Base-by-base conservation (phyloP, 2,329 filamentous ascomycete species). In the Sporothrix globosa region DNA sequence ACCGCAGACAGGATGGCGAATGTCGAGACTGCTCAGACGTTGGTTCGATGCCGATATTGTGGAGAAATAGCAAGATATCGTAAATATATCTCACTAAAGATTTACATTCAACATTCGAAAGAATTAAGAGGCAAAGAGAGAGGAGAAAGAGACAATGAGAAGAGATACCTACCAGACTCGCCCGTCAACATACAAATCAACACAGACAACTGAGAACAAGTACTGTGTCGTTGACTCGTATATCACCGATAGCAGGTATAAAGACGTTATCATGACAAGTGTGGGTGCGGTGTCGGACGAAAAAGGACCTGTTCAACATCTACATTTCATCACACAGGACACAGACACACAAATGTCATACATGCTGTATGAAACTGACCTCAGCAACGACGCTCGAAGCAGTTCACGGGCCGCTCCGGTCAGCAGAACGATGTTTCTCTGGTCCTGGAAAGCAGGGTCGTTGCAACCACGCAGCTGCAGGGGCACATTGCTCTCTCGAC, bases 321-420 rank as follows among this genome's bases (percentile, higher is more conserved):
- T 39, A n/a, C 34, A 17, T 4, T 21, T 21, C 13, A 19, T 19
- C 39, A 48, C 39, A 48, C 21, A 30, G 4, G 13, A 21, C 21
- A 24, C 1, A 24, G 24, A 44, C 13, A 21, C 44, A 17, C 21
- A 10, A 30, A 30, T 11, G n/a, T 11, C 60, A 30, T 27, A 9
- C 34, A 34, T 34, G 34, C 34, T 6, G 34, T 34, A 44, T 60
- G 30, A 56, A 34, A 19, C 14, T 30, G 27, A 30, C n/a, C 6
- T 7, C 17, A 19, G 53, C 53, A 34, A 56, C 53, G 53, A 56
- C n/a, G 53, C 53, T 34, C 24, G 56, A 34, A 44, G 14, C 24
- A 30, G 44, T 19, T 48, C 21, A 63, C 60, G 60, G 60, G 41
- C 60, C 60, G 60, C 17, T 53, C 50, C 50, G 50, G 50, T 7